Evolutionary conservation across 768 basidiomycete genomes (phyloP).

Genomic region (Mycena pura): DNA sequence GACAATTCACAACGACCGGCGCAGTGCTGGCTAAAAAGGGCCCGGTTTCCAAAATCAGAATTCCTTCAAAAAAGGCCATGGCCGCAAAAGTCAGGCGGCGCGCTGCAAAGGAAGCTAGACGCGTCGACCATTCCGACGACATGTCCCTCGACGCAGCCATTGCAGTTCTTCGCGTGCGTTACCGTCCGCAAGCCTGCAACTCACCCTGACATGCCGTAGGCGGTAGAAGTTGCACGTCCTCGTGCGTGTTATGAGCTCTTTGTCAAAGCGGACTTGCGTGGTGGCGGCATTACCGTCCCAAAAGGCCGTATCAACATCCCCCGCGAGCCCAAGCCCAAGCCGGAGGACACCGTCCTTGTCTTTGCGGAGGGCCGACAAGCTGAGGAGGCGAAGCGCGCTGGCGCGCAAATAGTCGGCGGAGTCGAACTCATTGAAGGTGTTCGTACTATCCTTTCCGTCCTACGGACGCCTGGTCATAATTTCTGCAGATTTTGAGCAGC

Average conservation of each 20-base stretch:
- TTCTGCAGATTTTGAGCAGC: constrained; percentile 70
- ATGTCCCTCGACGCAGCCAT: constrained; percentile 73
- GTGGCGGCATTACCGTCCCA: constrained; percentile 79
- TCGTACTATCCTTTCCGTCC: constrained; percentile 37
- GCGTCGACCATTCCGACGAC: constrained; percentile 68
- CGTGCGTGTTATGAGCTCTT: constrained; percentile 80
- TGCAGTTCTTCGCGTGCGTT: constrained; percentile 70
- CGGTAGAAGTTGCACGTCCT: constrained; percentile 83
- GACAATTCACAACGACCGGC: constrained; percentile 61
- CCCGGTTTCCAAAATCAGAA: constrained; percentile 55
- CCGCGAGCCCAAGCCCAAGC: constrained; percentile 73
- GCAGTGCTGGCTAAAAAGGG: constrained; percentile 55
- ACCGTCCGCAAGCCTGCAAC: constrained; percentile 2
- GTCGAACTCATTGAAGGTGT: constrained; percentile 88
- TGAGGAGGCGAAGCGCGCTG: constrained; percentile 84
- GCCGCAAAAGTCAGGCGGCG: constrained; percentile 69
- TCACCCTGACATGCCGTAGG: constrained; percentile 51
- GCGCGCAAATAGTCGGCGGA: constrained; percentile 92
- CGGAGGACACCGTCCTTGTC: constrained; percentile 83
- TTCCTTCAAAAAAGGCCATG: constrained; percentile 74
- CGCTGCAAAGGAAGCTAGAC: constrained; percentile 58
- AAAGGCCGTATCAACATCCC: constrained; percentile 91
- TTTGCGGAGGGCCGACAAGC: constrained; percentile 88
- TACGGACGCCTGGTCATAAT: constrained; percentile 5
- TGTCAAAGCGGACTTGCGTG: constrained; percentile 76